Conservation (phyloP, 192 early-diverging fungal species). For the Coemansia sp. region DNA sequence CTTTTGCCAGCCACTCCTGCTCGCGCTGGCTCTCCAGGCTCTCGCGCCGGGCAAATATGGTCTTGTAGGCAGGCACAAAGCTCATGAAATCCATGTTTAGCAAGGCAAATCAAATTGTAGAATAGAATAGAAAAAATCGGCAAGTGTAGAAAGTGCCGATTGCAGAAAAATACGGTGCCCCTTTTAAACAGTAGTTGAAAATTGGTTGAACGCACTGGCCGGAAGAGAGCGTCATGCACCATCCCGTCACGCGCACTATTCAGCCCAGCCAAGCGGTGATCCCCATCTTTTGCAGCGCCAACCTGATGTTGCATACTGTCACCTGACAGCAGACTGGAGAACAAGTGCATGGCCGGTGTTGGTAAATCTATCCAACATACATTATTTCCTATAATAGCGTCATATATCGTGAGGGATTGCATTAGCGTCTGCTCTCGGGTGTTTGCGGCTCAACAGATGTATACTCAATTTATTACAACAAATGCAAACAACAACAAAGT, state of each 20-base stretch:
- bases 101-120: background rate
- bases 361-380: no score
- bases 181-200: background rate
- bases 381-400: no score
- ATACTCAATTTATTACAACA: no score
- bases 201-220: background rate
- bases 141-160: background rate
- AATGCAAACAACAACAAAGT: no score
- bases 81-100: slow-evolving; percentile 12
- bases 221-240: background rate
- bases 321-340: no score
- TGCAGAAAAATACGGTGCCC: no score
- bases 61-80: slow-evolving; percentile 12
- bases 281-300: background rate
- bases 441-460: no score
- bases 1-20: slow-evolving; percentile 2
- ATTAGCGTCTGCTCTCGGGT: no score
- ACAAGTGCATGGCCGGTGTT: no score
- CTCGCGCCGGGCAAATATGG: slow-evolving; percentile 4
- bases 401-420: no score
- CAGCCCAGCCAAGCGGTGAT: background rate
- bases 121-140: background rate
- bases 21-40: slow-evolving; percentile 6
- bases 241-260: background rate
- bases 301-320: no score